Conservation (phyloP, 129 eudicot genomes). For the Sambucus nigra region DNA sequence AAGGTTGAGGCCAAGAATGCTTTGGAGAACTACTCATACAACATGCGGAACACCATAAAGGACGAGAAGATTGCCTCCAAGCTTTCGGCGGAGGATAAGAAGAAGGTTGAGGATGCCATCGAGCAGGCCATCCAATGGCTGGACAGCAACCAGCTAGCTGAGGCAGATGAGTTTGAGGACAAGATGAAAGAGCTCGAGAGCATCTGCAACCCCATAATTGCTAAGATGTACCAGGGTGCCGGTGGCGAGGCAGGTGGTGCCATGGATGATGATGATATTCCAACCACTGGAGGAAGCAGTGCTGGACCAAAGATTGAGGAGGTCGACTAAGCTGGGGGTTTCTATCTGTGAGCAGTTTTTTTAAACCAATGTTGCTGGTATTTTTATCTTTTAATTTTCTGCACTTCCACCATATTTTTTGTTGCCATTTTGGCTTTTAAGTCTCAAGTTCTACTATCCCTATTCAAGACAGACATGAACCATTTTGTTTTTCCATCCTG, state of each 20-base stretch:
- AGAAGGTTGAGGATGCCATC: constrained; percentile 33
- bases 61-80: constrained; percentile 25
- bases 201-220: constrained; percentile 32
- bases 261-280: constrained; percentile 30
- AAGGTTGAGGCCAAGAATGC: constrained; percentile 32
- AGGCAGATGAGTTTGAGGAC: constrained; percentile 21
- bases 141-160: constrained; percentile 26
- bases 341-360: neutral
- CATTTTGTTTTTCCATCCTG: no score
- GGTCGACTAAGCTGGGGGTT: constrained; percentile 41
- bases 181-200: constrained; percentile 35
- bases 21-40: constrained; percentile 27
- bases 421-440: neutral
- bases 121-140: constrained; percentile 24
- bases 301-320: constrained; percentile 85
- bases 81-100: constrained; percentile 22
- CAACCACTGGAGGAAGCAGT: constrained; percentile 37
- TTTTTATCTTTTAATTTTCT: neutral
- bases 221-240: constrained; percentile 19
- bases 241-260: constrained; percentile 45
- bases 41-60: constrained; percentile 31
- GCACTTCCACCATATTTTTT: neutral
- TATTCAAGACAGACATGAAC: no score
- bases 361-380: neutral
- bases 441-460: neutral